Base-by-base conservation (phyloP, 495 filamentous ascomycete species). In the Hypoxylon lienhwacheense region DNA sequence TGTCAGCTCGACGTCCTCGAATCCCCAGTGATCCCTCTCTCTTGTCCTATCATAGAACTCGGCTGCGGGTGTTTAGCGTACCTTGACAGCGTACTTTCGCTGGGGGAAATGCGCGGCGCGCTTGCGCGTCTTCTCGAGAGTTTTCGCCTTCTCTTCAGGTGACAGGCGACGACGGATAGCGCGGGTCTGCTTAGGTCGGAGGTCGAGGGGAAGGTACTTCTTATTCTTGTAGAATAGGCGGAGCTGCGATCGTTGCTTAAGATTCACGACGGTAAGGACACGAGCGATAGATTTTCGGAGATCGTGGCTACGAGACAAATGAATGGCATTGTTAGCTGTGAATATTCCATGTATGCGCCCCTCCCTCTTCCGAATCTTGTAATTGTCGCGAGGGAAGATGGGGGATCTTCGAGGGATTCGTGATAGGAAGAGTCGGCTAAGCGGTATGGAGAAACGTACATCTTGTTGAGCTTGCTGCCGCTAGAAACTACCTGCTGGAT, bases 151-250 rank as follows among this genome's bases (percentile, higher is more conserved):
- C 80, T 99, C 95, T 80, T 92, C 81, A 77, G 87, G 86, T 69
- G 86, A 91, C 73, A 99, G 82, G 63, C 88, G 80, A 75, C 93
- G 86, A 64, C 93, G 88, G 77, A 97, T 90, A 65, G 90, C 93
- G 61, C 95, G 90, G 69, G 93, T 99, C 79, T 88, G 82, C 87
- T 97, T 96, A 70, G 90, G 81, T 72, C 93, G 87, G 78, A 98
- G 90, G 74, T 97, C 93, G 66, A 97, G 89, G 48, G 90, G 91
- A 31, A 90, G 78, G 83, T 96, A 97, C 81, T 97, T 97, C 88
- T 97, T 97, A 83, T 84, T 85, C 83, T 95, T 93, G 84, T 99
- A 99, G 86, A 97, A 97, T 61, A 99, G 78, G 69, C 93, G 92
- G 66, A 99, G 88, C 78, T 97, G 93, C 47, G 90, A 81, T 69